A percentile compares a stretch with the other conserved stretches of the same genome.
phyloP scores from a whole-genome alignment of 495 filamentous ascomycete species.

The Chaetomium fimeti region DNA sequence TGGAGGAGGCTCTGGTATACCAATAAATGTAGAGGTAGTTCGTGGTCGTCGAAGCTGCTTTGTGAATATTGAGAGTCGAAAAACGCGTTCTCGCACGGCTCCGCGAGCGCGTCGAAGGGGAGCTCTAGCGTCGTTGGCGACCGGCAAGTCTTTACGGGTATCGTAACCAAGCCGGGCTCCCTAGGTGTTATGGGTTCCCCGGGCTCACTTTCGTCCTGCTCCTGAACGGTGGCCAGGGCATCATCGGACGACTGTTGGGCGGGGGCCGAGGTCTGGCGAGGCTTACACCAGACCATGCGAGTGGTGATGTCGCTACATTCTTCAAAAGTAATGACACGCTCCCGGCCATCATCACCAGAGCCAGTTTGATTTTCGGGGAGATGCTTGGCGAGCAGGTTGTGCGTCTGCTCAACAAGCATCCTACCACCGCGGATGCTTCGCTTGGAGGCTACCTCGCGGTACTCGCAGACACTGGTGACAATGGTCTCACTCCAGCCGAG shows the following conservation, averaged over 20 bases:
- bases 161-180: slow-evolving; percentile 21
- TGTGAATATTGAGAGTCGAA: slow-evolving; percentile 54
- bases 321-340: slow-evolving; percentile 57
- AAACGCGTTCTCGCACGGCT: slow-evolving; percentile 72
- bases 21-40: slow-evolving; percentile 69
- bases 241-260: slow-evolving; percentile 31
- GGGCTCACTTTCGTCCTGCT: slow-evolving; percentile 47
- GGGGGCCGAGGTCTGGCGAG: slow-evolving; percentile 19
- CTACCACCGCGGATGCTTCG: slow-evolving; percentile 74
- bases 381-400: slow-evolving; percentile 55
- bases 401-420: slow-evolving; percentile 64
- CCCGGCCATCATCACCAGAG: slow-evolving; percentile 21
- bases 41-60: slow-evolving; percentile 74
- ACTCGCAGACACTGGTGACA: slow-evolving; percentile 81
- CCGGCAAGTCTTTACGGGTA: slow-evolving; percentile 50
- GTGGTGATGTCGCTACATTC: slow-evolving; percentile 74
- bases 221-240: slow-evolving; percentile 48
- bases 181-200: not conserved
- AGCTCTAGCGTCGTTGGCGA: slow-evolving; percentile 56
- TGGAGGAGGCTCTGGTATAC: slow-evolving; percentile 72
- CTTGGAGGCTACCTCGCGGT: slow-evolving; percentile 67
- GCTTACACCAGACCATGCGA: slow-evolving; percentile 74
- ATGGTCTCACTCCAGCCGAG: slow-evolving; percentile 89
- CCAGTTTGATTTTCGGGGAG: slow-evolving; percentile 27
- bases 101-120: slow-evolving; percentile 64